Conservation (phyloP, 352 stramenopile species). For the Lagenidium sp. region DNA sequence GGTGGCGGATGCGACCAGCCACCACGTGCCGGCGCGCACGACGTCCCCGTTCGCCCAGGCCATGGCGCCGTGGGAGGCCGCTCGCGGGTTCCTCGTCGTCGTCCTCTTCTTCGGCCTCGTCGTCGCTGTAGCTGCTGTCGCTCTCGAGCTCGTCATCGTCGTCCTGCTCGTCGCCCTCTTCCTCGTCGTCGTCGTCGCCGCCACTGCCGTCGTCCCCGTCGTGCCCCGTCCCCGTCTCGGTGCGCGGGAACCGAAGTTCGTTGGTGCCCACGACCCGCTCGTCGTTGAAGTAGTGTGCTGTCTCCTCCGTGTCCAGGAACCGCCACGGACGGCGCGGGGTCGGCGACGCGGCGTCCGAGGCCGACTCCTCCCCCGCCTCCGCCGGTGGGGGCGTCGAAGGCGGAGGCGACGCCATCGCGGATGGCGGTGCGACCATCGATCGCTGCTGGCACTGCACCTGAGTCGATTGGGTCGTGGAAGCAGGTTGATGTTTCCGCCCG, state of each 20-base stretch:
- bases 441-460: too few species aligned
- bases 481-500: too few species aligned
- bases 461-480: too few species aligned
- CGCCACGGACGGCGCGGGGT: conserved; percentile 3
- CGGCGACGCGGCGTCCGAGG: too few species aligned
- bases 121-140: too few species aligned
- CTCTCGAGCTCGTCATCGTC: too few species aligned
- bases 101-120: too few species aligned
- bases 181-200: conserved; percentile 16
- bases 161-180: conserved; percentile 13
- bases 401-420: conserved; percentile 4
- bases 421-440: too few species aligned
- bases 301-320: conserved; percentile 48
- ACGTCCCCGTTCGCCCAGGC: background rate
- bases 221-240: conserved; percentile 12
- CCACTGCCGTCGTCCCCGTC: conserved; percentile 19
- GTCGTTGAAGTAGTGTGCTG: conserved; percentile 59
- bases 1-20: too few species aligned
- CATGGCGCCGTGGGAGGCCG: background rate
- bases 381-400: conserved; percentile 3
- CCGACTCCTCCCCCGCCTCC: too few species aligned
- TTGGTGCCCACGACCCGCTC: conserved; percentile 54
- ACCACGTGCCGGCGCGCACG: background rate
- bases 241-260: conserved; percentile 10
- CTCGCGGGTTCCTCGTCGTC: too few species aligned